A percentile compares a stretch with the other conserved stretches of the same genome.
These are phyloP conservation scores for Odontarrhena argentea DNA, from an alignment of 345 rosid genomes.

Conservation along the genomic window DNA sequence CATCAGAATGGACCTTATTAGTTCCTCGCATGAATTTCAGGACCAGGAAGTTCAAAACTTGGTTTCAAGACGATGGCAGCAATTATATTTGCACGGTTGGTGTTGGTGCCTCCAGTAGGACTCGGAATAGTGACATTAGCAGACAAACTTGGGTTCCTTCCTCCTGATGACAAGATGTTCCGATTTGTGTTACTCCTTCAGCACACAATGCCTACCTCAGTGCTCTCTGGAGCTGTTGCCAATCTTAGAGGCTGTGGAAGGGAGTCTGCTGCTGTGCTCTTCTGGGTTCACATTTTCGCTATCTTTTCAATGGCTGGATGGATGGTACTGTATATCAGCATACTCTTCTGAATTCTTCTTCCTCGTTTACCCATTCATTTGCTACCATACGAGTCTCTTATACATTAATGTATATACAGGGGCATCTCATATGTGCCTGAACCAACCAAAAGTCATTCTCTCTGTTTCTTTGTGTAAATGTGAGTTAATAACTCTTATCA, in stretches of 20 bases:
- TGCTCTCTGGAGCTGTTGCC: conserved; percentile 97
- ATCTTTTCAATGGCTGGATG: conserved; percentile 92
- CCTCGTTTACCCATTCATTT: conserved; percentile 20
- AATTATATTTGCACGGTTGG: conserved; percentile 72
- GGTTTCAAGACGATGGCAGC: conserved; percentile 90
- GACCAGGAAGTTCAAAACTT: conserved; percentile 96
- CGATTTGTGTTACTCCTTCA: conserved; percentile 88
- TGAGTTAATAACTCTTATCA: conserved; percentile 22
- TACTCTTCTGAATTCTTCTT: conserved; percentile 58
- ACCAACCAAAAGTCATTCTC: conserved; percentile 17
- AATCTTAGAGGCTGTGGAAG: conserved; percentile 94
- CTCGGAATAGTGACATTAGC: conserved; percentile 91
- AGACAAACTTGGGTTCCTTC: conserved; percentile 96
- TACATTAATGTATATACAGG: conserved; percentile 22
- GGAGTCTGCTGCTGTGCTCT: conserved; percentile 93
- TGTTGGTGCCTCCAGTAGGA: conserved; percentile 88
- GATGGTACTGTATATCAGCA: conserved; percentile 80
- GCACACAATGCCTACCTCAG: conserved; percentile 97
- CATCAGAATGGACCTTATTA: neutral
- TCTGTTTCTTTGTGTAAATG: conserved; percentile 23
- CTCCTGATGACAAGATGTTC: conserved; percentile 92
- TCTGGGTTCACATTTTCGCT: conserved; percentile 98
- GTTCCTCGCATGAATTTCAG: conserved; percentile 47
- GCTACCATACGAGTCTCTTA: conserved; percentile 11
- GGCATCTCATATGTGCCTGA: conserved; percentile 33